A percentile compares a stretch with the other conserved stretches of the same genome.
phyloP scores from a whole-genome alignment of 192 early-diverging fungal species.

The Coemansia sp. region DNA sequence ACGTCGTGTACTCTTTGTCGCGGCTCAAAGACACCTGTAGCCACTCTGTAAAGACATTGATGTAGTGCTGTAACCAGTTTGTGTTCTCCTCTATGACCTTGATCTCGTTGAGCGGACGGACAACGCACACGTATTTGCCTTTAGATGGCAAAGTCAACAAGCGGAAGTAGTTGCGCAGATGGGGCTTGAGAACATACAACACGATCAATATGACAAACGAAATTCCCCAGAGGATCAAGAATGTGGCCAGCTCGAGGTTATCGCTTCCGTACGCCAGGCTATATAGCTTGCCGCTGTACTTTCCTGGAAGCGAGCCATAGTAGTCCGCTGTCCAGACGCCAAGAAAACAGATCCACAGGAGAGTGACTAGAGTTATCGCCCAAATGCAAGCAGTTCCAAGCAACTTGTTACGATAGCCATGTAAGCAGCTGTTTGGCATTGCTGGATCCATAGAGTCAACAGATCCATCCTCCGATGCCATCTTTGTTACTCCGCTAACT shows the following conservation, averaged over 20 bases:
- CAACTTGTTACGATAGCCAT: conserved; percentile 42
- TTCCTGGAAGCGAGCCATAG: conserved; percentile 53
- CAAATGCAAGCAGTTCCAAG: conserved; percentile 47
- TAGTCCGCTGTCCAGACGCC: conserved; percentile 58
- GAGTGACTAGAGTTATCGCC: conserved; percentile 29
- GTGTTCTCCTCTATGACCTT: conserved; percentile 56
- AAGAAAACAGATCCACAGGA: conserved; percentile 52
- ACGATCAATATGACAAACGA: conserved; percentile 49
- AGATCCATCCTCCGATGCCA: too few species aligned
- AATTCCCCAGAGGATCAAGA: conserved; percentile 57
- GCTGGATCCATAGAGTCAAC: too few species aligned
- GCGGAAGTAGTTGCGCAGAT: conserved; percentile 70
- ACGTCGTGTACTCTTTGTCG: conserved; percentile 51
- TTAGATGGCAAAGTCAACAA: conserved; percentile 52
- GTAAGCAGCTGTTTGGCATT: conserved; percentile 7
- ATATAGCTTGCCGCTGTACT: conserved; percentile 52
- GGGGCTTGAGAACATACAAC: conserved; percentile 51
- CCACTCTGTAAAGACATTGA: conserved; percentile 45
- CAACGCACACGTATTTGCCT: conserved; percentile 56
- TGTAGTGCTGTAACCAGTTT: conserved; percentile 34
- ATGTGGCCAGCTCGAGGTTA: conserved; percentile 48
- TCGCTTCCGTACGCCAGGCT: conserved; percentile 59
- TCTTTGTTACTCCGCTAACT: background rate
- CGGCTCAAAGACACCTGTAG: conserved; percentile 31
- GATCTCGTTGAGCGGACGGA: conserved; percentile 53